Evolutionary conservation across 2,329 filamentous ascomycete species (phyloP).

Genomic region (Colletotrichum coccodes): DNA sequence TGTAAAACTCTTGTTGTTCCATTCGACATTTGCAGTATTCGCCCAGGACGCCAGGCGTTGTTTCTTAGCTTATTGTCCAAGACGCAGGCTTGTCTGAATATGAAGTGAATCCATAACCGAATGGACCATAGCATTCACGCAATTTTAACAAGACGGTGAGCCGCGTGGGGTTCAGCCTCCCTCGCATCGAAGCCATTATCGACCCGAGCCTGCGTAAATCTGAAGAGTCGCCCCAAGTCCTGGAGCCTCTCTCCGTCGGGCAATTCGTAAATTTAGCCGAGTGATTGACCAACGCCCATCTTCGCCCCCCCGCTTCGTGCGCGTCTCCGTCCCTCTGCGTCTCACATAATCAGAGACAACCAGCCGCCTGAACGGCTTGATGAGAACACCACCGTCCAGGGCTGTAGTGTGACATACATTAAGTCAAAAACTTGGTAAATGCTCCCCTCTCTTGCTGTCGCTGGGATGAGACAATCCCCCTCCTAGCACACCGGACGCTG

Average conservation of each 20-base stretch:
- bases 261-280: slow-evolving; percentile 26
- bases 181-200: neutral
- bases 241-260: slow-evolving; percentile 3
- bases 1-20: neutral
- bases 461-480: too few species aligned
- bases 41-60: too few species aligned
- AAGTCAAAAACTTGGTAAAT: slow-evolving; percentile 8
- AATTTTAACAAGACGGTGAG: neutral
- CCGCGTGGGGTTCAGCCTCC: neutral
- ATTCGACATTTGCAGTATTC: neutral
- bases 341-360: slow-evolving; percentile 17
- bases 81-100: too few species aligned
- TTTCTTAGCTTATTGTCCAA: too few species aligned
- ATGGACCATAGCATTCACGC: too few species aligned
- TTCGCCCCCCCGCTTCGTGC: slow-evolving; percentile 14
- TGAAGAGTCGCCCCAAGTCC: neutral
- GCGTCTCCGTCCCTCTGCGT: neutral
- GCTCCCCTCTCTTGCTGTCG: neutral
- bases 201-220: neutral
- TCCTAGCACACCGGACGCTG: too few species aligned
- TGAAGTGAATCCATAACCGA: too few species aligned
- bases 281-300: neutral
- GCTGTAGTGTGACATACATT: neutral
- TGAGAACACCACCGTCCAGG: neutral
- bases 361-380: neutral